Evolutionary conservation across 1,139 yeast species (phyloP), one percentile per base, ranked within the genome.

Genomic region (Suhomyces bolitotheri): DNA sequence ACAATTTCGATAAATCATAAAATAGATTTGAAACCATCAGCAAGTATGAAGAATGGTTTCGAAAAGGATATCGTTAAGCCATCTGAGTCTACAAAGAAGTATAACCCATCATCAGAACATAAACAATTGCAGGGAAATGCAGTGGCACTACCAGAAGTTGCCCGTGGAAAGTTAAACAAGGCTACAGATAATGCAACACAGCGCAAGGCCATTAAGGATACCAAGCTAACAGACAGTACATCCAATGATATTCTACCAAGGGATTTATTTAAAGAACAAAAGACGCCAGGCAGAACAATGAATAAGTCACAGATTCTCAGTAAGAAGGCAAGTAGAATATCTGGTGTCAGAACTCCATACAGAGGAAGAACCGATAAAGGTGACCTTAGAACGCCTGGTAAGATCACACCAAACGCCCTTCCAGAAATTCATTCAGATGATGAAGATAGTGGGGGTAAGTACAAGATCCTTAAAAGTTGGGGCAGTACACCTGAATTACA

Each of bases 401-500:
- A 26, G 12, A 34, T 15, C 10, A 29, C 24, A 2, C 12, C 26
- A 2, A 51, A 51, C 9, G 53, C 41, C 13, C 53, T 75, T 16
- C 80, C 80, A 0, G 76, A 71, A 24, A 71, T 75, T 14, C 64
- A 59, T 5, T 71, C 78, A 2, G 80, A 78, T 38, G 81, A 80
- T 24, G 81, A 80, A 25, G 82, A 75, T 36, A 75, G 70, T 12
- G 70, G 68, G 8, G 65, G 66, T 31, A 45, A 48, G 14, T 45
- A 48, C 22, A 56, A 53, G 19, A 72, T 80, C 6, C 55, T 84
- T 24, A 75, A 78, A 40, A 75, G 73, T 25, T 86, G 95, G 95
- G 95, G 92, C 1, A 71, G 73, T 39, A 72, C 87, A 0, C 84
- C 87, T 1, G 80, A 74, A 41, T 64, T 83, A 29, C 71, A 73